These are phyloP conservation scores for Jaltomata sinuosa DNA, from an alignment of 257 asterid species.

Conservation along the genomic window DNA sequence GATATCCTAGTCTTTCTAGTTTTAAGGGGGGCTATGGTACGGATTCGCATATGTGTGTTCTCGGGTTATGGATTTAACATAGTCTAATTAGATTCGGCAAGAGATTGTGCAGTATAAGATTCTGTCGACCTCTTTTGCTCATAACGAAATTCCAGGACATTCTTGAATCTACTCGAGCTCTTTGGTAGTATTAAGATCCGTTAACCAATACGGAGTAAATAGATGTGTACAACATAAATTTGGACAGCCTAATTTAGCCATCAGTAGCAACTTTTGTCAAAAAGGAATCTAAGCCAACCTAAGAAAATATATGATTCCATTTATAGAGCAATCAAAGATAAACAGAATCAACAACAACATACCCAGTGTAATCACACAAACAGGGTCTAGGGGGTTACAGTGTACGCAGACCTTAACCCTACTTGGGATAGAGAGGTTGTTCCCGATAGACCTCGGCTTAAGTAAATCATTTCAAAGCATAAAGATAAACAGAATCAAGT, in stretches of 20 bases:
- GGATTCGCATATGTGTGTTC: no score
- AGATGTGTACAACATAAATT: neutral
- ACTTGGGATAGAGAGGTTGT: no score
- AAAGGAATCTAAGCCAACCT: neutral
- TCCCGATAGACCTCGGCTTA: no score
- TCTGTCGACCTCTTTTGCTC: no score
- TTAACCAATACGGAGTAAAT: neutral
- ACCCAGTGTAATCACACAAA: no score
- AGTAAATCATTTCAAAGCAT: no score
- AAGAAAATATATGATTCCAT: neutral
- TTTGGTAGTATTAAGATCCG: no score
- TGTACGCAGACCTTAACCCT: no score
- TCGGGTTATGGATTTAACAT: neutral
- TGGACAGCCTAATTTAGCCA: neutral
- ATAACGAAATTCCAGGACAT: no score
- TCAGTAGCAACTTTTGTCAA: neutral
- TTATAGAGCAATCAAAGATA: neutral
- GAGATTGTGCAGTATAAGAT: neutral
- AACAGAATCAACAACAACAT: neutral
- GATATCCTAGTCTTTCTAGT: neutral
- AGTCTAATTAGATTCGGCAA: neutral
- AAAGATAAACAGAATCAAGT: neutral
- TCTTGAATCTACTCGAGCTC: no score
- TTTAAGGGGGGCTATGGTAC: neutral
- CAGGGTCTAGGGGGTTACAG: no score